Conservation (phyloP, 208 protist species). For the Vickermania ingenoplastis region DNA sequence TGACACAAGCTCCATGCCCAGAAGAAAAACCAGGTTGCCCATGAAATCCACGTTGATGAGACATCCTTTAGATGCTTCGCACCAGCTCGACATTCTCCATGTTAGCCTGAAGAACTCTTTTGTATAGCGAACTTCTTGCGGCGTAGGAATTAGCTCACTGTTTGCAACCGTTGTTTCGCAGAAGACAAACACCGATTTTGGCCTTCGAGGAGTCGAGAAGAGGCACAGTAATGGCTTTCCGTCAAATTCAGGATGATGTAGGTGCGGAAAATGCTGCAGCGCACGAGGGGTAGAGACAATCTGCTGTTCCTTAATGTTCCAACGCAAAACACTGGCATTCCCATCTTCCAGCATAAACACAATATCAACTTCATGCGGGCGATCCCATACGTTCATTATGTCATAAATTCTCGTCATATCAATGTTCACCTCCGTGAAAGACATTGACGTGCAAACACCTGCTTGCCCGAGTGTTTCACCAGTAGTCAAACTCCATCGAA, state of each 20-base stretch:
- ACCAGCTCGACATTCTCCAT: constrained; percentile 20
- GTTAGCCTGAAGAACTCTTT: constrained; percentile 12
- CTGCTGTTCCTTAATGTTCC: constrained; percentile 8
- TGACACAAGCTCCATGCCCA: constrained; percentile 7
- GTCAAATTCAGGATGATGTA: constrained; percentile 14
- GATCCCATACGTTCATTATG: constrained; percentile 38
- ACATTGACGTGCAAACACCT: constrained; percentile 9
- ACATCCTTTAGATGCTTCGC: constrained; percentile 9
- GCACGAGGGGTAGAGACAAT: not conserved
- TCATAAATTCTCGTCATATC: constrained; percentile 19
- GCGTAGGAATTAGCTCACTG: constrained; percentile 5
- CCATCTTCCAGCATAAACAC: constrained; percentile 6
- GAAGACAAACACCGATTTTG: constrained; percentile 24
- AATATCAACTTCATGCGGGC: constrained; percentile 18
- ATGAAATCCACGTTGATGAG: constrained; percentile 8
- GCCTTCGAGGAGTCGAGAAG: constrained; percentile 13
- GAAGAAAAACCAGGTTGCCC: not conserved
- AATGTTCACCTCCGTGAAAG: constrained; percentile 31
- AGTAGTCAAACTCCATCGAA: constrained; percentile 44
- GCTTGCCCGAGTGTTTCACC: constrained; percentile 6
- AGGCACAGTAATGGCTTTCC: constrained; percentile 15
- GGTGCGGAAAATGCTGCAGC: constrained; percentile 9
- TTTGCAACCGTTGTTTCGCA: constrained; percentile 13
- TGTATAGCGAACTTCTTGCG: not conserved
- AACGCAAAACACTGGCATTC: constrained; percentile 9